Base-by-base conservation (phyloP, 768 basidiomycete genomes). In the Boletus coccyginus region DNA sequence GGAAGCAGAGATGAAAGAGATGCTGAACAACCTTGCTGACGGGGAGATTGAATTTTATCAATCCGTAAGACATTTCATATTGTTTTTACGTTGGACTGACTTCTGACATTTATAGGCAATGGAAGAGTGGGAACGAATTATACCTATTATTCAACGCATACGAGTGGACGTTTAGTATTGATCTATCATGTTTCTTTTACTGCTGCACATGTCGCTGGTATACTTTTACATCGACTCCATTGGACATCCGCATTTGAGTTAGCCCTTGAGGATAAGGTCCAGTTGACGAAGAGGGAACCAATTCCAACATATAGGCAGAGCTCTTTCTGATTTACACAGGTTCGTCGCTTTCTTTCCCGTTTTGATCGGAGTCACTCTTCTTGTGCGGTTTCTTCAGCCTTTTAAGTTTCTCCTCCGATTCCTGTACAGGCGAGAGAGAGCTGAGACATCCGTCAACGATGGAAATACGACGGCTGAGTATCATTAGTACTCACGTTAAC, bases 41-140 rank as follows among this genome's bases (percentile, higher is more conserved):
- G 95, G 94, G 11, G 90, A 99, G 71, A 92, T 98, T 62, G 94
- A 94, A 70, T 92, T 97, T 71, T 92, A 97, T 70, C 89, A 90
- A 74, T 82, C 88, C 62, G 92, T 88, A 69, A 57, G 77, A 66
- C n/a, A 24, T n/a, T 5, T 41, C 54, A 32, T 35, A 53, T 51
- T 17, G 5, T 52, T 50, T 49, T 24, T 38, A 17, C 62, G 13
- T 27, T 31, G 42, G 46, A 32, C 54, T 56, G 46, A 52, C 58
- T 32, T 50, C 46, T 29, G 44, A 48, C 49, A 48, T 51, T 41
- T 50, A 19, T 61, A 93, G 88, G 86, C 92, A 52, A 94, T 96
- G 90, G 93, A 98, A 63, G 94, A 98, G 71, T 98, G 94, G 94
- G 94, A 98, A 52, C 80, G 90, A 73, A 89, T 95, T 68, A 93